Evolutionary conservation across 1,284 basidiomycete genomes (phyloP).

Genomic region (Cryptococcus sp.): DNA sequence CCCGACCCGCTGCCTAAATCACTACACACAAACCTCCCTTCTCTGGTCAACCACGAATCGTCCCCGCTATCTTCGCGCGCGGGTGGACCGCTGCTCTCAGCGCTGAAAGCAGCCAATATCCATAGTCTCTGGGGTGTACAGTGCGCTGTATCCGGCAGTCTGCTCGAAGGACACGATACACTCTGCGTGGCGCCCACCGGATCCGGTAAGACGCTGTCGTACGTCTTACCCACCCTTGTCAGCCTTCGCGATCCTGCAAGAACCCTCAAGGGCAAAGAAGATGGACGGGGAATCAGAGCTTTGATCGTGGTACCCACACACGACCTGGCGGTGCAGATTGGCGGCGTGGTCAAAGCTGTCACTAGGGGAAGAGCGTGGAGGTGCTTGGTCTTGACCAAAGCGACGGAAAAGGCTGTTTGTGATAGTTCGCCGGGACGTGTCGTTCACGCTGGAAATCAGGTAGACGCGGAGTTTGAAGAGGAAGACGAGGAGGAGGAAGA

Average conservation of each 20-base stretch:
- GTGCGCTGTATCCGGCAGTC: constrained; percentile 42
- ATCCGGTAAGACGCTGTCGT: constrained; percentile 90
- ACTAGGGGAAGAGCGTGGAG: constrained; percentile 82
- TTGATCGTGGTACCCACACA: constrained; percentile 88
- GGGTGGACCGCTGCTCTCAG: constrained; percentile 30
- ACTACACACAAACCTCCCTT: constrained; percentile 44
- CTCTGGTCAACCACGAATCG: constrained; percentile 32
- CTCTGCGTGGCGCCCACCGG: constrained; percentile 92
- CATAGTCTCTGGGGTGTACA: constrained; percentile 46
- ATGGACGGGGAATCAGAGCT: constrained; percentile 68
- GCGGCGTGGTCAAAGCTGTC: constrained; percentile 68
- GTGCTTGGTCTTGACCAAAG: constrained; percentile 78
- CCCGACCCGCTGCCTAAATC: constrained; percentile 48
- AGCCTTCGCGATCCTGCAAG: constrained; percentile 65
- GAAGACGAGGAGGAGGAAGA: constrained; percentile 19
- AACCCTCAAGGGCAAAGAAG: constrained; percentile 41
- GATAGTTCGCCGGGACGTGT: constrained; percentile 40
- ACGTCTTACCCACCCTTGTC: constrained; percentile 77
- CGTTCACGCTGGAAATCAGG: constrained; percentile 8
- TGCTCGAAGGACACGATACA: constrained; percentile 68
- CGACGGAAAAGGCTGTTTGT: constrained; percentile 58
- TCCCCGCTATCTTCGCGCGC: constrained; percentile 41
- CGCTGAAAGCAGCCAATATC: constrained; percentile 30
- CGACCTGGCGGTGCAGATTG: constrained; percentile 95
- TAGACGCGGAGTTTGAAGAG: constrained; percentile 11